Base-by-base conservation (phyloP, 345 rosid species). In the Eucalyptus tenuipes region DNA sequence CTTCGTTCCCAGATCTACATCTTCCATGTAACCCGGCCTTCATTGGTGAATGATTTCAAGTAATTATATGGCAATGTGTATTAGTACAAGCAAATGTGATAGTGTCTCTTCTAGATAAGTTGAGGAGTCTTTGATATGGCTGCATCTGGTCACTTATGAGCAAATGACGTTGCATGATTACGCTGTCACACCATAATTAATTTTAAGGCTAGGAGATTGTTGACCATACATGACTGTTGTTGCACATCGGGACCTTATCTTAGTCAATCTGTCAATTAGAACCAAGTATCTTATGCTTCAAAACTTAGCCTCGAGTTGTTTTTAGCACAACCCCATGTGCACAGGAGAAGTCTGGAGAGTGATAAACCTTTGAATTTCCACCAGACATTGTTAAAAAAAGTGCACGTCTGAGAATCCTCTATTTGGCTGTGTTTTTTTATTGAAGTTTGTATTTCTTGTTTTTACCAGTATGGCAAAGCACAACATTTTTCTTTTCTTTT, bases 11-110 rank as follows among this genome's bases (percentile, higher is more conserved):
- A 47, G 55, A 88, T 91, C 64, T 90, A 87, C 88, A 88, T 87
- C 82, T 80, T 89, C 88, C 92, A 79, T 68, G 92, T 90, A 44
- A 49, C 90, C 53, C 93, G 88, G 86, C 93, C 95, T 85, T 68
- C 20, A 31, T 87, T 86, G 50, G 81, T 89, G 88, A 91, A 90
- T 68, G 89, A 91, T 87, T 92, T 88, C 88, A 92, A 93, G 97
- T 90, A 89, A 90, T 93, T 85, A 10, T 49, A 40, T 27, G 45
- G 47, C 82, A 18, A 10, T 37, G 27, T 85, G 64, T 86, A 37
- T 52, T 44, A 31, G n/a, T 45, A 11, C 33, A 86, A 86, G 57
- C 47, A 86, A 31, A 14, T 49, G 87, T 49, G 68, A 49, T 49
- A 16, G 49, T 49, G 17, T 7, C 86, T 85, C 55, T 42, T 85